phyloP scores from a whole-genome alignment of 2,329 filamentous ascomycete genomes.

The Colletotrichum scovillei region DNA sequence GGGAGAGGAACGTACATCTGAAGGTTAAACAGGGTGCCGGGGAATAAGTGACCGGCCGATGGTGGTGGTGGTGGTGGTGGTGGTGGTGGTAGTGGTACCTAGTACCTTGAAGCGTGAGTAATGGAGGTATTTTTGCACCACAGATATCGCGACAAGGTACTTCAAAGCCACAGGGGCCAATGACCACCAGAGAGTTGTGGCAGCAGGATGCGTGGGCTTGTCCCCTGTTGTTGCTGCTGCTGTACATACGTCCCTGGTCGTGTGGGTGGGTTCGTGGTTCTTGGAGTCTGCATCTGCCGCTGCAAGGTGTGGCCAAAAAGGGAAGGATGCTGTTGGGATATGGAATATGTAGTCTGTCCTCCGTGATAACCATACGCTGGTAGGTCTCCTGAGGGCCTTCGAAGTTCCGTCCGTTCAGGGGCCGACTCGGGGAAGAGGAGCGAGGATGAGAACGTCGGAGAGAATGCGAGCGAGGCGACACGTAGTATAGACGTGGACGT shows the following conservation, averaged over 20 bases:
- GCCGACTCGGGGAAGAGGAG: not conserved
- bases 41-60: not conserved
- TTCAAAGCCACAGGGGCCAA: not conserved
- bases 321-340: slow-evolving; percentile 4
- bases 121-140: not conserved
- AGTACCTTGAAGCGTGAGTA: not conserved
- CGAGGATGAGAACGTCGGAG: not conserved
- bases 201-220: not conserved
- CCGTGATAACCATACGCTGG: not conserved
- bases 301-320: slow-evolving; percentile 24
- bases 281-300: slow-evolving; percentile 27
- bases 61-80: not conserved
- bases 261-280: not conserved
- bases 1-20: slow-evolving; percentile 12
- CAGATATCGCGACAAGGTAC: not conserved
- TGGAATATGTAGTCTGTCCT: not conserved
- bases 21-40: slow-evolving; percentile 17
- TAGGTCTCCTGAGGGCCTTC: not conserved
- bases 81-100: not conserved
- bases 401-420: not conserved
- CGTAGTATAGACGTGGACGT: too few relatives aligned
- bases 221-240: not conserved
- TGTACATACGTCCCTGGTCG: not conserved
- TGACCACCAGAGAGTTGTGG: not conserved
- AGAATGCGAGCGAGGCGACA: not conserved